Percentiles rank a stretch among this genome's conserved stretches.
phyloP scores from a whole-genome alignment of 2,329 filamentous ascomycete genomes.

The Volutella citrinella region DNA sequence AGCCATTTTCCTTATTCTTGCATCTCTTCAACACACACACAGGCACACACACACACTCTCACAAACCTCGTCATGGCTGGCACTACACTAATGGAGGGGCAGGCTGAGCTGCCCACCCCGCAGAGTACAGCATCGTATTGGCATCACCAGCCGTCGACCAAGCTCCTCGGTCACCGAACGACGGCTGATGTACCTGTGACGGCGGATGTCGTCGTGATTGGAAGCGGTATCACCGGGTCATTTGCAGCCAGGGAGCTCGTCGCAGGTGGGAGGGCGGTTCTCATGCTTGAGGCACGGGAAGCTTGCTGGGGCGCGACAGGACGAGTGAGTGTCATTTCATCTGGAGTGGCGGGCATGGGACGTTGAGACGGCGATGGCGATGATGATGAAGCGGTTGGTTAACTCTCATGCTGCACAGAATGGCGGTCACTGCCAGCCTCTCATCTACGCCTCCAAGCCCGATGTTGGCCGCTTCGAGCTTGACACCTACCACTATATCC shows the following conservation, averaged over 20 bases:
- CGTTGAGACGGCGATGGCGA: too few relatives aligned
- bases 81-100: conserved; percentile 28
- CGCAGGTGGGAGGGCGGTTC: conserved; percentile 50
- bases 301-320: conserved; percentile 82
- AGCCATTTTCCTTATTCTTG: too few relatives aligned
- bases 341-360: too few relatives aligned
- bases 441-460: conserved; percentile 59
- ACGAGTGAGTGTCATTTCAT: conserved; percentile 52
- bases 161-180: conserved; percentile 65
- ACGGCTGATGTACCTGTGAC: conserved; percentile 59
- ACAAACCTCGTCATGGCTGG: conserved; percentile 34
- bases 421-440: conserved; percentile 72
- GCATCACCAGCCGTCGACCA: conserved; percentile 64
- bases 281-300: conserved; percentile 76
- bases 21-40: too few relatives aligned
- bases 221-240: conserved; percentile 73
- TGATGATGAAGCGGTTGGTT: background rate
- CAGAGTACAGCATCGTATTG: conserved; percentile 68
- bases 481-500: conserved; percentile 61
- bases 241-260: conserved; percentile 65
- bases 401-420: conserved; percentile 42
- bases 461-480: conserved; percentile 70
- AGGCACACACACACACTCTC: too few relatives aligned
- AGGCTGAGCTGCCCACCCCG: conserved; percentile 57
- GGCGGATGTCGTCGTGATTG: conserved; percentile 69